Base-by-base conservation (phyloP, 2,329 filamentous ascomycete species). In the Domatiomyces globalis region DNA sequence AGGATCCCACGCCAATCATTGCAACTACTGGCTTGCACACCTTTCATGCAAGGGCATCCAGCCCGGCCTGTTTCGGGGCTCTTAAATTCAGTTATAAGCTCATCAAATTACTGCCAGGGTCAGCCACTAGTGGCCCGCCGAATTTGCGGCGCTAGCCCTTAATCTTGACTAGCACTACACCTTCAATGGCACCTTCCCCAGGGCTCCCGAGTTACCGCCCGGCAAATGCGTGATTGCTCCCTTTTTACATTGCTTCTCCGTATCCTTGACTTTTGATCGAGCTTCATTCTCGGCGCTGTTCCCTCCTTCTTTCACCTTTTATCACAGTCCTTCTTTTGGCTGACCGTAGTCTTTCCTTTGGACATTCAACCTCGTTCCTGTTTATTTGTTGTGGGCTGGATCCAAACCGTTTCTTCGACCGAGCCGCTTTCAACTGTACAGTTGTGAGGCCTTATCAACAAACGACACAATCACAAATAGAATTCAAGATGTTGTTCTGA, bases 261-360 rank as follows among this genome's bases (percentile, higher is more conserved):
- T 47, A 22, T 47, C 8, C 15, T 29, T 10, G 39, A 18, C 47
- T 39, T 10, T 49, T 25, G 10, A 43, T 46, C 36, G 43, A 44
- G 46, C 36, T 43, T 45, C 43, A n/a, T 51, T 49, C 22, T 47
- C 49, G 42, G 50, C 49, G 53, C 53, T 55, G 52, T 58, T 52
- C 22, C 49, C 56, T 48, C 22, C 54, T 55, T 52, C 25, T 47
- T 12, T 6, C 6, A 25, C 22, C 33, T 51, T 50, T 48, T 27
- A 50, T 45, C 48, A 19, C 50, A 53, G 57, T 56, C 58, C 57
- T 47, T 59, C 57, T 51, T 59, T 59, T 58, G 46, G 36, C 56
- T 56, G 46, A 59, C 56, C 50, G 22, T 19, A 61, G 58, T 61
- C 58, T 48, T 50, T 61, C 58, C 9, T 58, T 61, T 49, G 25